Percentiles rank a stretch among this genome's conserved stretches.
phyloP scores from a whole-genome alignment of 2,329 filamentous ascomycete species.

The Colletotrichum cereale region DNA sequence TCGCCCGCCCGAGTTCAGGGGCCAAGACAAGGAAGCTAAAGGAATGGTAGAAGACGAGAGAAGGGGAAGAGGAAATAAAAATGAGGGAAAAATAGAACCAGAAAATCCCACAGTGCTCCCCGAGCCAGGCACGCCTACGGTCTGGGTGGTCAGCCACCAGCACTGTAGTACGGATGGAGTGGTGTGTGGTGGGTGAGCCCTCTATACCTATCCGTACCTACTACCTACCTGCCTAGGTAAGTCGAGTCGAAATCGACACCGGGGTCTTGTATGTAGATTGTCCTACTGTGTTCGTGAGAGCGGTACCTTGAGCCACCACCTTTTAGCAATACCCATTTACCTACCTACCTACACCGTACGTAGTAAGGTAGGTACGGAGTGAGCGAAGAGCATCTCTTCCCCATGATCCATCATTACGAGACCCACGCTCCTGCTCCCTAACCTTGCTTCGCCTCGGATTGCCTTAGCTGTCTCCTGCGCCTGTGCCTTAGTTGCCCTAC shows the following conservation, averaged over 20 bases:
- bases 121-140: neutral
- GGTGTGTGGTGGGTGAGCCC: slow-evolving; percentile 9
- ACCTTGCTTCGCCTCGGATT: neutral
- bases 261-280: neutral
- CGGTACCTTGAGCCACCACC: neutral
- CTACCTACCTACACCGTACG: no score
- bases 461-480: slow-evolving; percentile 14
- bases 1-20: slow-evolving; percentile 34
- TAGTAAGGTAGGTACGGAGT: neutral
- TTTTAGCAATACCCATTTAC: neutral
- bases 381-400: slow-evolving; percentile 3
- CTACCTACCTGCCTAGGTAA: neutral
- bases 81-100: neutral
- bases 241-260: neutral
- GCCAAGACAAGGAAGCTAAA: slow-evolving; percentile 20
- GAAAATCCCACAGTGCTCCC: slow-evolving; percentile 1
- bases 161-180: neutral
- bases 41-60: neutral
- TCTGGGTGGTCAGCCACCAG: neutral
- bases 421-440: slow-evolving; percentile 27
- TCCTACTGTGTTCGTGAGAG: neutral
- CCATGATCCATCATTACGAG: slow-evolving; percentile 34
- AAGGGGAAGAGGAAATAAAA: slow-evolving; percentile 1
- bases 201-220: no score
- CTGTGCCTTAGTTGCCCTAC: slow-evolving; percentile 11